Conservation (phyloP, 768 basidiomycete genomes). For the Hydnum rufescens region DNA sequence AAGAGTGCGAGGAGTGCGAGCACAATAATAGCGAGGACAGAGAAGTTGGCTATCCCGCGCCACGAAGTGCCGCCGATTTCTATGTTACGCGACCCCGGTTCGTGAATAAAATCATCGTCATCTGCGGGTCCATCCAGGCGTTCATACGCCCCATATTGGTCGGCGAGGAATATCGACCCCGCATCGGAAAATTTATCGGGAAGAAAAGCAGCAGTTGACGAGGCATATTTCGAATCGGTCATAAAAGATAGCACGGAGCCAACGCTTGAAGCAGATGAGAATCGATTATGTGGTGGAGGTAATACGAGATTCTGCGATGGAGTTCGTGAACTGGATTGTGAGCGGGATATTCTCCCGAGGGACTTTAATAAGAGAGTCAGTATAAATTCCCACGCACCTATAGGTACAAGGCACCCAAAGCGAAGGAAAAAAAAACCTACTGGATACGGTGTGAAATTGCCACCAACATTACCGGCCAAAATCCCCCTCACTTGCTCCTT, state of each 20-base stretch:
- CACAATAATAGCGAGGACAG: slow-evolving; percentile 44
- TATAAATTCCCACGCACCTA: neutral
- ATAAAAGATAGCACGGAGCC: slow-evolving; percentile 8
- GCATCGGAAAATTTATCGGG: slow-evolving; percentile 5
- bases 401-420: too few relatives aligned
- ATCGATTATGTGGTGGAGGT: slow-evolving; percentile 6
- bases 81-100: slow-evolving; percentile 29
- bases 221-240: slow-evolving; percentile 9
- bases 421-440: slow-evolving; percentile 6
- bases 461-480: slow-evolving; percentile 6
- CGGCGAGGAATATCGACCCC: neutral
- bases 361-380: neutral
- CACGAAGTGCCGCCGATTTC: slow-evolving; percentile 17
- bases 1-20: slow-evolving; percentile 49
- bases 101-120: slow-evolving; percentile 53
- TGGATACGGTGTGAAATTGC: slow-evolving; percentile 9
- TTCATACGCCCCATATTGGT: neutral
- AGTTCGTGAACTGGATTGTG: neutral
- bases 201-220: slow-evolving; percentile 6
- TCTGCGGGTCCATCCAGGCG: slow-evolving; percentile 4
- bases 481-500: slow-evolving; percentile 3
- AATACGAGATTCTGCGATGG: neutral
- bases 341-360: neutral
- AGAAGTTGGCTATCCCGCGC: slow-evolving; percentile 48
- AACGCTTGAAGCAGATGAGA: slow-evolving; percentile 9